phyloP scores from a whole-genome alignment of 83 land plant genomes.

The Isoetes engelmannii region DNA sequence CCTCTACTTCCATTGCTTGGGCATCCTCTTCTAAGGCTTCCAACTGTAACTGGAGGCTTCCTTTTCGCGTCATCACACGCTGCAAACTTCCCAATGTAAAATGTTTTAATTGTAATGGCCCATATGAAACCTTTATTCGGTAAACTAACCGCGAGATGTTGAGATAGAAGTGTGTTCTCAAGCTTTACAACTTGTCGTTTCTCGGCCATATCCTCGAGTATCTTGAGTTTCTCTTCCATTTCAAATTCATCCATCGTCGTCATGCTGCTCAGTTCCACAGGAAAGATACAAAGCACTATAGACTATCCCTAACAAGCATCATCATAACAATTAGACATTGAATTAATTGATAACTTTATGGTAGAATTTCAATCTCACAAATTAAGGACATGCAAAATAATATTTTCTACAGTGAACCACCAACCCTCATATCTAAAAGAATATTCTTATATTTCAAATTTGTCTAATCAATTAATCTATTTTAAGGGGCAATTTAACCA shows the following conservation, averaged over 20 bases:
- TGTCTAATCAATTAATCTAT: no score
- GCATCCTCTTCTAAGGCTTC: slow-evolving; percentile 21
- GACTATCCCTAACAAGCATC: no score
- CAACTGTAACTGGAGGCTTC: slow-evolving; percentile 17
- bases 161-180: slow-evolving; percentile 1
- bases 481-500: no score
- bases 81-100: not conserved
- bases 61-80: slow-evolving; percentile 19
- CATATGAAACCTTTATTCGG: not conserved
- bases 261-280: not conserved
- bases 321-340: no score
- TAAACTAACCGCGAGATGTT: slow-evolving; percentile 6
- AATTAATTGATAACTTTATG: no score
- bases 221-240: not conserved
- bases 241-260: slow-evolving; percentile 3
- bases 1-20: slow-evolving; percentile 9
- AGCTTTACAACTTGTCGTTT: not conserved
- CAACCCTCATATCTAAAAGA: no score
- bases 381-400: no score
- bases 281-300: no score
- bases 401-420: no score
- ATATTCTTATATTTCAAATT: no score
- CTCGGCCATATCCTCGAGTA: not conserved
- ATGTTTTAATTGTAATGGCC: not conserved
- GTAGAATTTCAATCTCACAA: no score